These are phyloP conservation scores for Dioszegia aurantiaca DNA, from an alignment of 768 basidiomycete genomes.

Conservation along the genomic window DNA sequence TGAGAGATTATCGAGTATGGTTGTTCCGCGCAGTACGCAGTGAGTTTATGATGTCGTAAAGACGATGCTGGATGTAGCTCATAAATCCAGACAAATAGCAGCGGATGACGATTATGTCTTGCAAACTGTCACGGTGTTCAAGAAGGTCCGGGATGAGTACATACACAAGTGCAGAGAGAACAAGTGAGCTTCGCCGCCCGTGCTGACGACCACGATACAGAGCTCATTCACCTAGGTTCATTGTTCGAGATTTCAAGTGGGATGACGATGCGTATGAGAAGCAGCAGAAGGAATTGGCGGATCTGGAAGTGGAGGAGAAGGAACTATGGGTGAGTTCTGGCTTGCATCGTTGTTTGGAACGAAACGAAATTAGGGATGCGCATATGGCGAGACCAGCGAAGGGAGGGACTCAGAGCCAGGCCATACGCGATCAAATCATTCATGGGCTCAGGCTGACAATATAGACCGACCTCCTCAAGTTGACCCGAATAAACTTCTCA, in stretches of 20 bases:
- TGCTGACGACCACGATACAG: too few relatives aligned
- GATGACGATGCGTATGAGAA: slow-evolving; percentile 76
- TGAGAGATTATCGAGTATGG: slow-evolving; percentile 80
- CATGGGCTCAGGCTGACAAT: slow-evolving; percentile 15
- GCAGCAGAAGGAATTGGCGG: slow-evolving; percentile 74
- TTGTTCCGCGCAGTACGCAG: slow-evolving; percentile 88
- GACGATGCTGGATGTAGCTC: too few relatives aligned
- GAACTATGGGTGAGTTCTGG: slow-evolving; percentile 80
- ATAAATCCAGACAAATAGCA: slow-evolving; percentile 61
- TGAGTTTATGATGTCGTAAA: too few relatives aligned
- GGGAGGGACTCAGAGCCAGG: too few relatives aligned
- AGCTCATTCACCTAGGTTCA: slow-evolving; percentile 62
- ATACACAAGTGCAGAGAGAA: slow-evolving; percentile 89
- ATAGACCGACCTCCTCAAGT: slow-evolving; percentile 85
- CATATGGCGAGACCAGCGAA: too few relatives aligned
- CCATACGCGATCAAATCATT: too few relatives aligned
- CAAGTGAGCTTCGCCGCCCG: slow-evolving; percentile 75
- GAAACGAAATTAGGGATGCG: too few relatives aligned
- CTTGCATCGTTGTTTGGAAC: too few relatives aligned
- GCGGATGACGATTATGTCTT: slow-evolving; percentile 86
- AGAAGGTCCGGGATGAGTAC: slow-evolving; percentile 86
- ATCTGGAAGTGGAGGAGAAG: slow-evolving; percentile 81
- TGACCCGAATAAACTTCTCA: slow-evolving; percentile 92
- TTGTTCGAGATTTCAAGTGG: slow-evolving; percentile 88
- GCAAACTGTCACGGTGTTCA: slow-evolving; percentile 82